Percentiles rank a stretch among this genome's conserved stretches.
phyloP scores from a whole-genome alignment of 2,329 filamentous ascomycete species.

The Aspergillus sp. region DNA sequence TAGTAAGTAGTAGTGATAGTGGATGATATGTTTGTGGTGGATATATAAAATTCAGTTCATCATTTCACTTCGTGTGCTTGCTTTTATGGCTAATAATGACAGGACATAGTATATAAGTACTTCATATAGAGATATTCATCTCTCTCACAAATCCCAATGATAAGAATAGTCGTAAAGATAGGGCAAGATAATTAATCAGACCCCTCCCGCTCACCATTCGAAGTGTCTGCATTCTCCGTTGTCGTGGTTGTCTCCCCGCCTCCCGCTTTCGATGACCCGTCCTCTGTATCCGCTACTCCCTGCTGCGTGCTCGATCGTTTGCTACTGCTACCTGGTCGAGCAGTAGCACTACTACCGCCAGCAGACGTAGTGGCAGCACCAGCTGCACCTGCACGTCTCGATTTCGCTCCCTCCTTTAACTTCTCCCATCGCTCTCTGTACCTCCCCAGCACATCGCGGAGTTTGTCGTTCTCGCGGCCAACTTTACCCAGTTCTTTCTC shows the following conservation, averaged over 20 bases:
- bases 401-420: slow-evolving; percentile 64
- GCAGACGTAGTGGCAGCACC: too few relatives aligned
- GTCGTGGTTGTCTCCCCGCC: not conserved
- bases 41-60: not conserved
- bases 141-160: too few relatives aligned
- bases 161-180: not conserved
- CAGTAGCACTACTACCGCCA: too few relatives aligned
- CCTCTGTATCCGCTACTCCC: not conserved
- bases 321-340: too few relatives aligned
- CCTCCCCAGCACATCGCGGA: slow-evolving; percentile 54
- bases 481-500: slow-evolving; percentile 65
- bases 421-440: slow-evolving; percentile 70
- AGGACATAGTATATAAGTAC: not conserved
- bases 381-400: slow-evolving; percentile 22
- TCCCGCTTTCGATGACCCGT: not conserved
- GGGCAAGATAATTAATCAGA: not conserved
- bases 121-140: too few relatives aligned
- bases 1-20: not conserved
- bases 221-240: not conserved
- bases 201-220: not conserved
- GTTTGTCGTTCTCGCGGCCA: slow-evolving; percentile 62
- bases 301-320: not conserved
- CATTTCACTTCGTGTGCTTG: not conserved
- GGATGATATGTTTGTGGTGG: too few relatives aligned
- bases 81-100: not conserved